These are phyloP conservation scores for Lojkania enalia DNA, from an alignment of 2,329 filamentous ascomycete genomes.

Conservation along the genomic window DNA sequence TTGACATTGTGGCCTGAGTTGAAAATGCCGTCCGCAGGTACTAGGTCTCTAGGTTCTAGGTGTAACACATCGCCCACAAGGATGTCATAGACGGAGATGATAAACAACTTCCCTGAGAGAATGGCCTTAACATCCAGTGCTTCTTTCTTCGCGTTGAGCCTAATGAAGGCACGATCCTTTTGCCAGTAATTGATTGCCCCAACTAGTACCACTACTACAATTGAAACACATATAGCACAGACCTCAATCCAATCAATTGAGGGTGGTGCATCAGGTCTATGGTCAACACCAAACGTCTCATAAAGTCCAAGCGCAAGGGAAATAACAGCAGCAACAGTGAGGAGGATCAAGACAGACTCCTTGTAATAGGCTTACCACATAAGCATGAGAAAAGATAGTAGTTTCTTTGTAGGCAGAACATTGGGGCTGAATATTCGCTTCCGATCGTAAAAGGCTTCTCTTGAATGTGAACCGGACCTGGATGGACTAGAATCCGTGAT, in stretches of 20 bases:
- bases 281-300: constrained; percentile 59
- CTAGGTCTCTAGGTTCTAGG: constrained; percentile 67
- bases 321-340: constrained; percentile 69
- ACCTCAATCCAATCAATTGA: constrained; percentile 47
- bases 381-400: constrained; percentile 61
- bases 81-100: constrained; percentile 59
- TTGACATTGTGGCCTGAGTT: constrained; percentile 65
- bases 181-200: constrained; percentile 44
- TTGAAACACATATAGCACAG: constrained; percentile 43
- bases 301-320: constrained; percentile 72
- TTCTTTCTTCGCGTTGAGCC: constrained; percentile 25
- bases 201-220: constrained; percentile 43
- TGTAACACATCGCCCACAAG: constrained; percentile 70
- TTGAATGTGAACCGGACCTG: constrained; percentile 11
- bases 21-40: constrained; percentile 69
- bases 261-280: constrained; percentile 47
- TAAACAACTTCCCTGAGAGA: constrained; percentile 64
- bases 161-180: constrained; percentile 41
- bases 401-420: constrained; percentile 64
- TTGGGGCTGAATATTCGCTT: constrained; percentile 64
- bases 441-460: constrained; percentile 56
- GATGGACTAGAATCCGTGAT: constrained; percentile 19
- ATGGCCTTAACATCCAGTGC: constrained; percentile 41
- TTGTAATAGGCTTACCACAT: constrained; percentile 74
- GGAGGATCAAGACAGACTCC: constrained; percentile 71